Conservation (phyloP, 176 grass and related monocot species). For the Aegilops tauschii region DNA sequence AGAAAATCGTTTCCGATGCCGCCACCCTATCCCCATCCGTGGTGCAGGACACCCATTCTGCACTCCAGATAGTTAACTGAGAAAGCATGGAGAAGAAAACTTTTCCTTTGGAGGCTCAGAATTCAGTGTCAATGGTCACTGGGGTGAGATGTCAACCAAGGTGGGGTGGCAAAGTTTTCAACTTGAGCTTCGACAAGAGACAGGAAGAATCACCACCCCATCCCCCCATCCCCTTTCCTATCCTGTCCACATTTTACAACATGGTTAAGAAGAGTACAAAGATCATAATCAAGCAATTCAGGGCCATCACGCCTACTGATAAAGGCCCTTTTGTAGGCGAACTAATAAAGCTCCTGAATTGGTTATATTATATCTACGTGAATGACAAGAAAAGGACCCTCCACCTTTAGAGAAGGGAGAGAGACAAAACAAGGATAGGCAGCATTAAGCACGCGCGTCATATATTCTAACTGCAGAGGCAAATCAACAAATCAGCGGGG, state of each 20-base stretch:
- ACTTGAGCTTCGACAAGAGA: constrained; percentile 46
- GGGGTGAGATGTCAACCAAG: constrained; percentile 45
- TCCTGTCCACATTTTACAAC: constrained; percentile 38
- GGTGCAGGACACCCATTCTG: constrained; percentile 39
- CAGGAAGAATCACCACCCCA: constrained; percentile 37
- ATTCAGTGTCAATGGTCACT: constrained; percentile 33
- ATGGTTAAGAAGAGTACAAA: constrained; percentile 30
- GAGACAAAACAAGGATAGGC: constrained; percentile 52
- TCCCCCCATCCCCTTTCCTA: neutral
- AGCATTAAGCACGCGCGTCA: constrained; percentile 61
- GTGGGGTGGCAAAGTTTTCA: constrained; percentile 51
- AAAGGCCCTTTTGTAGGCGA: constrained; percentile 21
- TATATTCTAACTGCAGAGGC: constrained; percentile 39
- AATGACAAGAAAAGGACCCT: constrained; percentile 42
- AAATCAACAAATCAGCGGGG: constrained; percentile 6
- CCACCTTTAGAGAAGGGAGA: constrained; percentile 40
- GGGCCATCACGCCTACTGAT: constrained; percentile 36
- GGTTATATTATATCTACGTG: constrained; percentile 33
- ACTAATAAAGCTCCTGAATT: constrained; percentile 38
- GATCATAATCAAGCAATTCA: constrained; percentile 16
- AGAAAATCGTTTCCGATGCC: constrained; percentile 23
- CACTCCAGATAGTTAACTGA: constrained; percentile 35
- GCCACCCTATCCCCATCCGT: constrained; percentile 26
- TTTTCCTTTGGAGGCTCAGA: constrained; percentile 31
- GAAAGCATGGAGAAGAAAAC: constrained; percentile 25